A percentile compares a stretch with the other conserved stretches of the same genome.
These are phyloP conservation scores for Emmonsia crescens DNA, from an alignment of 2,329 filamentous ascomycete genomes.

Conservation along the genomic window DNA sequence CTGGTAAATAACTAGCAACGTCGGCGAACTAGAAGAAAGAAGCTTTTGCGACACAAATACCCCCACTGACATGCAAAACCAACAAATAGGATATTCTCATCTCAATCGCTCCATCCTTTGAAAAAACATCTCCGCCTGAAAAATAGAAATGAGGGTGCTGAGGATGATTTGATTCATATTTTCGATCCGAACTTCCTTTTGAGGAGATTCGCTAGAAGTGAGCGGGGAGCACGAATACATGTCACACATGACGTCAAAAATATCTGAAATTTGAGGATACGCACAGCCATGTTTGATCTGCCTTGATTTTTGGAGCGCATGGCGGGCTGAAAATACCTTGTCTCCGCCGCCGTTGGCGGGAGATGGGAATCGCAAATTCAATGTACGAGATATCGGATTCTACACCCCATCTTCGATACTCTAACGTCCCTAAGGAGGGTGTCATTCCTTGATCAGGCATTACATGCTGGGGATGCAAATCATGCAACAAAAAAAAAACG, in stretches of 20 bases:
- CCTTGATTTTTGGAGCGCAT: not conserved
- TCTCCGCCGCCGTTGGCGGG: not conserved
- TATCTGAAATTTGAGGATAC: constrained; percentile 3
- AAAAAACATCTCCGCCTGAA: not conserved
- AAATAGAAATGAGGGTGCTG: not conserved
- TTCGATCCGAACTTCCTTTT: not conserved
- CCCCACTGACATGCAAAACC: not conserved
- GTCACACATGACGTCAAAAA: not conserved
- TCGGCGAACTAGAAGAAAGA: not conserved
- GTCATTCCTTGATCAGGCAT: not conserved
- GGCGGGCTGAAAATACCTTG: not conserved
- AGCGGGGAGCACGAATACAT: not conserved
- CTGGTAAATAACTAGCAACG: not conserved
- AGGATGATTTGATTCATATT: not conserved
- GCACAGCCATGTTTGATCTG: not conserved
- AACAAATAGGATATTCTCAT: not conserved
- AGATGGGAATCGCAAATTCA: not conserved
- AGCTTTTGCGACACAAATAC: not conserved
- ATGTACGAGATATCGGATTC: not conserved
- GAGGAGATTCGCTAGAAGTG: not conserved
- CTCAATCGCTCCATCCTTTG: not conserved
- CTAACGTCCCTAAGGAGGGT: not conserved
- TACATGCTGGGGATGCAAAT: not conserved
- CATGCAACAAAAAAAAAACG: not conserved
- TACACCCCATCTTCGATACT: not conserved